Conservation (phyloP, 2,329 filamentous ascomycete species). For the Coniochaeta prunicola region DNA sequence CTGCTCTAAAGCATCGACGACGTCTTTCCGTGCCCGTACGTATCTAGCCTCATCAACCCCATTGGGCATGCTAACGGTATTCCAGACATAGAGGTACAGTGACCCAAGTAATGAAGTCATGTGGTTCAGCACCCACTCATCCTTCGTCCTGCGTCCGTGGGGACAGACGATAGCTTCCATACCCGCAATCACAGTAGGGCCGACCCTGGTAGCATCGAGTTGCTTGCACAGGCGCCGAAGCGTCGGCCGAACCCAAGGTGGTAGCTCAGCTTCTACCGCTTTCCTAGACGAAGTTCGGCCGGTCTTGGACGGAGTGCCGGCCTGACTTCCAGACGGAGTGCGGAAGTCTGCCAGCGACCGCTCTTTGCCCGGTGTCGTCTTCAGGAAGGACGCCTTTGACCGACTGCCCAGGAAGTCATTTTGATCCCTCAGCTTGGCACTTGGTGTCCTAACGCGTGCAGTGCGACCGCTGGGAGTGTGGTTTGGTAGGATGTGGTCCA, state of each 20-base stretch:
- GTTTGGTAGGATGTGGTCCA: constrained; percentile 62
- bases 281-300: constrained; percentile 26
- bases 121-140: constrained; percentile 42
- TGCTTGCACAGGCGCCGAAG: constrained; percentile 59
- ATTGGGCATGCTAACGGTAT: constrained; percentile 35
- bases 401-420: constrained; percentile 8
- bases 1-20: constrained; percentile 33
- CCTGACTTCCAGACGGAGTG: constrained; percentile 19
- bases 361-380: constrained; percentile 20
- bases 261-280: constrained; percentile 25
- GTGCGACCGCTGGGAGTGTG: constrained; percentile 20
- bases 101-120: constrained; percentile 50
- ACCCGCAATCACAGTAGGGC: constrained; percentile 68
- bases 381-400: constrained; percentile 10
- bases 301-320: constrained; percentile 23
- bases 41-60: constrained; percentile 35
- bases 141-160: constrained; percentile 33
- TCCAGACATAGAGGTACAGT: constrained; percentile 52
- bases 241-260: constrained; percentile 62
- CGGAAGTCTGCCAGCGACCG: constrained; percentile 20
- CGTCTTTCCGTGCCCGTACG: constrained; percentile 36
- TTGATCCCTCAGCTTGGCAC: constrained; percentile 22
- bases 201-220: constrained; percentile 53
- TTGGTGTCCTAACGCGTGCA: constrained; percentile 22
- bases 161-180: constrained; percentile 50